Evolutionary conservation across 306 rosid species (phyloP), one percentile per base, ranked within the genome.

Genomic region (Ormosia semicastrata): DNA sequence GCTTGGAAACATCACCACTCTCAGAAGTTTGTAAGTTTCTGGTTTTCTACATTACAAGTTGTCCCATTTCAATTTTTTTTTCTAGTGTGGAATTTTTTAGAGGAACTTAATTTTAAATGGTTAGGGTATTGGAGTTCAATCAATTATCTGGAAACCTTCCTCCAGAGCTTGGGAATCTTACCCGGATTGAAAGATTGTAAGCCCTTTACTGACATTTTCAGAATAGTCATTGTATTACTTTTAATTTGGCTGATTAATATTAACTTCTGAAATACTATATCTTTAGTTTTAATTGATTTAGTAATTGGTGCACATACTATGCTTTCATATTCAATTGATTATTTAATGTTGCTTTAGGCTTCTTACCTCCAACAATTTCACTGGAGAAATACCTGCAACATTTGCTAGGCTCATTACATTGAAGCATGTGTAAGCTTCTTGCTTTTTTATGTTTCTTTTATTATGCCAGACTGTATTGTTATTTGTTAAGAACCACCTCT

Each of bases 131-230:
- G 49, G 92, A 85, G 74, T 76, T 76, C 76, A 94, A 94, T 80
- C 86, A 78, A 36, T 54, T 94, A 3, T 92, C 88, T n/a, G 95
- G 90, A 44, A 69, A 3, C 59, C 88, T 94, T 74, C 97, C 98
- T 66, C 63, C 73, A 41, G 78, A 83, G 71, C 95, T 94, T 81
- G 98, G 97, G 62, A 79, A 82, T 81, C 80, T 90, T 77, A 0
- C 44, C 64, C 58, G 15, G 41, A 18, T 94, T 57, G 86, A 91
- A 67, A 85, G 87, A 85, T 29, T 94, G 98, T 92, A 73, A 77
- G 94, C 50, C 49, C 46, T 44, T 69, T 17, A 47, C 29, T 76
- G 8, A 11, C 7, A 4, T 34, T 56, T 50, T 3, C 18, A 15
- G 17, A 24, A 44, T 24, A 68, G 43, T 32, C 11, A 30, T 14